Evolutionary conservation across 306 rosid genomes (phyloP), one percentile per base, ranked within the genome.

Genomic region (Bauhinia variegata): DNA sequence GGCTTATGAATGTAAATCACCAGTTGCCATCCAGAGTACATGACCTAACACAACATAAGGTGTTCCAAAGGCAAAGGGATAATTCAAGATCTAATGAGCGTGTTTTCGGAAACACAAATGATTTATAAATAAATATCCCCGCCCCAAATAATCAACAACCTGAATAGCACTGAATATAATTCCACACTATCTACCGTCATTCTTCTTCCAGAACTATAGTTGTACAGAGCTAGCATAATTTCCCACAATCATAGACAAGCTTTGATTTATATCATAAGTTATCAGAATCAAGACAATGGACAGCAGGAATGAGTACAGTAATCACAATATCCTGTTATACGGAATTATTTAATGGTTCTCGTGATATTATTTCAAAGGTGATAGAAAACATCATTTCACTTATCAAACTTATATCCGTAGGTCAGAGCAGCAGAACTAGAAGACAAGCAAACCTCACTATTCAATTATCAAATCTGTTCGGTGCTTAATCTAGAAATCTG

Each of bases 401-500:
- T 74, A 38, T 49, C 36, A 70, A 63, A 48, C 56, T 61, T 60
- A 17, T 44, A 62, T 33, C n/a, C 54, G 58, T 47, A 46, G 47
- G 37, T 30, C 41, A 71, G 63, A 59, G 53, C 33, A 36, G 53
- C 65, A 75, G 68, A 64, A 63, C 12, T 42, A 19, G 59, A 62
- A 46, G 78, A 64, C 13, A 44, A 15, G 57, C 23, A 61, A 46
- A 41, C 32, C 14, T 65, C 59, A 11, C 71, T 18, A 48, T 17
- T 60, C 58, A 65, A 79, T 50, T 28, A 57, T 41, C 70, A 71
- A 67, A 60, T 41, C 42, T 70, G 65, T 39, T 74, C 36, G 54
- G 49, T 33, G 39, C 60, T 63, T 74, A 61, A 65, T 65, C 52
- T 12, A 16, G 55, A 70, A 43, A 61, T 6, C 62, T 34, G 54